Evolutionary conservation across 1,139 yeast genomes (phyloP).

Genomic region (Yamadazyma spencermartinsiae): DNA sequence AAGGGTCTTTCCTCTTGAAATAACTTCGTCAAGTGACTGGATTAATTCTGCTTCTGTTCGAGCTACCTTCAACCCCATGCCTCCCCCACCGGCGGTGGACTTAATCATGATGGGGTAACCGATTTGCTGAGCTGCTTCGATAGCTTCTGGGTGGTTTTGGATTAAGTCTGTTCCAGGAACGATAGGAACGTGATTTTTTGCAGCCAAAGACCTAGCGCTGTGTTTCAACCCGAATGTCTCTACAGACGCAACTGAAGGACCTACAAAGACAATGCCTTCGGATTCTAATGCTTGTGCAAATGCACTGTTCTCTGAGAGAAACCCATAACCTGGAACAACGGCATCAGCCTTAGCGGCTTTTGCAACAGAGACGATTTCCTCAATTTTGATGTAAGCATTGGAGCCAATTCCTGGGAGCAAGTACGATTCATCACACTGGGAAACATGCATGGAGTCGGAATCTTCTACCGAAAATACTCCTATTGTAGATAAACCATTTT

Average conservation of each 20-base stretch:
- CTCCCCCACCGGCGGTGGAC: slow-evolving; percentile 56
- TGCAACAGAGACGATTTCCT: slow-evolving; percentile 5
- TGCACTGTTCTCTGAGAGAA: slow-evolving; percentile 8
- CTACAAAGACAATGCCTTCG: slow-evolving; percentile 5
- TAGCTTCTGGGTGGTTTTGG: slow-evolving; percentile 2
- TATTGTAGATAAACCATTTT: slow-evolving; percentile 4
- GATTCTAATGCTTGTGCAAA: slow-evolving; percentile 6
- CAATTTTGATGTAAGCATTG: slow-evolving; percentile 6
- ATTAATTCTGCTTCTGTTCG: slow-evolving; percentile 30
- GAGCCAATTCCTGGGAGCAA: slow-evolving; percentile 5
- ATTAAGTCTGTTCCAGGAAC: slow-evolving; percentile 9
- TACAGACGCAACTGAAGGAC: slow-evolving; percentile 8
- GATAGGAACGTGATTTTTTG: slow-evolving; percentile 7
- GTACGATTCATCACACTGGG: slow-evolving; percentile 7
- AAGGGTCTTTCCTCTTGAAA: slow-evolving; percentile 43
- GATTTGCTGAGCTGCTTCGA: slow-evolving; percentile 30
- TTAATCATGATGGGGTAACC: slow-evolving; percentile 50
- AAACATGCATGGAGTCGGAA: slow-evolving; percentile 5
- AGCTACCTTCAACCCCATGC: slow-evolving; percentile 50
- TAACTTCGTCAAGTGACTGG: slow-evolving; percentile 35
- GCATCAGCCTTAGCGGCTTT: slow-evolving; percentile 32
- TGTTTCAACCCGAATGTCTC: slow-evolving; percentile 9
- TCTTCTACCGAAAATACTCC: slow-evolving; percentile 7
- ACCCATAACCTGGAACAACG: slow-evolving; percentile 48
- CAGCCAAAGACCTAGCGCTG: slow-evolving; percentile 7